phyloP scores from a whole-genome alignment of 2,329 filamentous ascomycete species.

The Incumbomyces delicatus region DNA sequence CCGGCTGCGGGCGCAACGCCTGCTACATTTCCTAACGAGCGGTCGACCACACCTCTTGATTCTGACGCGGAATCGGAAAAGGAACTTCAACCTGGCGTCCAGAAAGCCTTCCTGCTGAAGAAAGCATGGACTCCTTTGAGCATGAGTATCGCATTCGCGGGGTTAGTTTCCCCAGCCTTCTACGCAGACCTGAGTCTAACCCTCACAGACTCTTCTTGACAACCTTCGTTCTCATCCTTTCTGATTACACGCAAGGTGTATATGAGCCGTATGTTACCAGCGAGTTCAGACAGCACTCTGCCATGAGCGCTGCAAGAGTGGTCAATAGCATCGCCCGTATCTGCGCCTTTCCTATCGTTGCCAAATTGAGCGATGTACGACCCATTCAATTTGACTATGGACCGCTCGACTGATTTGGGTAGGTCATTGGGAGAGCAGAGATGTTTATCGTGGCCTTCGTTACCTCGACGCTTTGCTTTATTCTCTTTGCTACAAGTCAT shows the following conservation, averaged over 20 bases:
- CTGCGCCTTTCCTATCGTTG: slow-evolving; percentile 22
- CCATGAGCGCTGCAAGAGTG: slow-evolving; percentile 8
- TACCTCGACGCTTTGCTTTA: slow-evolving; percentile 38
- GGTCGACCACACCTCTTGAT: background rate
- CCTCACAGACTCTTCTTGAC: slow-evolving; percentile 44
- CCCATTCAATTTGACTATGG: no score
- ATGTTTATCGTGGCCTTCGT: slow-evolving; percentile 45
- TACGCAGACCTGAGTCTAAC: slow-evolving; percentile 22
- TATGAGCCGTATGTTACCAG: slow-evolving; percentile 50
- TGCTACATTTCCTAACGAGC: no score
- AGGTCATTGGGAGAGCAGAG: slow-evolving; percentile 52
- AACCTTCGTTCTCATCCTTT: slow-evolving; percentile 45
- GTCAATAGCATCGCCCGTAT: slow-evolving; percentile 21
- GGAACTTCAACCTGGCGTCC: slow-evolving; percentile 17
- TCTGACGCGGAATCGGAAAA: background rate
- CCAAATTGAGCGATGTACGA: slow-evolving; percentile 35
- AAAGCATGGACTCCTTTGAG: slow-evolving; percentile 18
- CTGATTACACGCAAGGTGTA: slow-evolving; percentile 49
- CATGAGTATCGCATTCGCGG: slow-evolving; percentile 12
- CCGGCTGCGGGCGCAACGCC: no score
- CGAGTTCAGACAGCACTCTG: slow-evolving; percentile 29
- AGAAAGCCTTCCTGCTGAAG: slow-evolving; percentile 17
- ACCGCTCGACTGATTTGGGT: background rate
- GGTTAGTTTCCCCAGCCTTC: background rate
- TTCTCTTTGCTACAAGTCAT: slow-evolving; percentile 47